Conservation (phyloP, 768 basidiomycete species). For the Leucocoprinus birnbaumii region DNA sequence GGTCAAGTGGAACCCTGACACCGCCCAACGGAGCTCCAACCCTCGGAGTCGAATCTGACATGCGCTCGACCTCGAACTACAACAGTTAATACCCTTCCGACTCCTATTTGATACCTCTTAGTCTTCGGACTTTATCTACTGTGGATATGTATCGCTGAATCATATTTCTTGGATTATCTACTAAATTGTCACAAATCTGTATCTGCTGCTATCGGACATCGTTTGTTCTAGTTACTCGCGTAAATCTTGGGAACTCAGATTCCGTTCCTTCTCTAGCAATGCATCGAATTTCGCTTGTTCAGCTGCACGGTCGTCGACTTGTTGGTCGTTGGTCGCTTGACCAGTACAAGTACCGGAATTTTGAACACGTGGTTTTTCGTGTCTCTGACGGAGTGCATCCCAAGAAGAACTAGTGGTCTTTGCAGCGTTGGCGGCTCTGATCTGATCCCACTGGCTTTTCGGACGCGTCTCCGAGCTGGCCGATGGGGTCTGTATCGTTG, state of each 20-base stretch:
- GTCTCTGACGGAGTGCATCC: slow-evolving; percentile 55
- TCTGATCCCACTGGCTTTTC: slow-evolving; percentile 60
- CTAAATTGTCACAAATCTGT: slow-evolving; percentile 5
- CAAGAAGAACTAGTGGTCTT: slow-evolving; percentile 51
- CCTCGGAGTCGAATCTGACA: slow-evolving; percentile 5
- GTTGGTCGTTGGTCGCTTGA: slow-evolving; percentile 11
- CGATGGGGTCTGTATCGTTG: not conserved
- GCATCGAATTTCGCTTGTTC: slow-evolving; percentile 61
- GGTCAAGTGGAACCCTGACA: slow-evolving; percentile 1
- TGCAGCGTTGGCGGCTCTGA: slow-evolving; percentile 50
- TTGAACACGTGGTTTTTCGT: slow-evolving; percentile 3
- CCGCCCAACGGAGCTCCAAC: not conserved
- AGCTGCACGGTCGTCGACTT: slow-evolving; percentile 29
- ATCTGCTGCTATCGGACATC: slow-evolving; percentile 7
- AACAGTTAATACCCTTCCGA: not conserved
- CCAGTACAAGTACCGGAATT: slow-evolving; percentile 1
- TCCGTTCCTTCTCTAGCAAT: slow-evolving; percentile 56
- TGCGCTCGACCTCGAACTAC: slow-evolving; percentile 8
- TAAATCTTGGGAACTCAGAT: slow-evolving; percentile 21
- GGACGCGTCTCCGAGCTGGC: slow-evolving; percentile 14
- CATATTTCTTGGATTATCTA: slow-evolving; percentile 1
- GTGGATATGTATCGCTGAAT: not conserved
- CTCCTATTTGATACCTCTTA: not conserved
- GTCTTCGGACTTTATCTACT: not conserved
- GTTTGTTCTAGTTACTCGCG: slow-evolving; percentile 3